These are phyloP conservation scores for Ascodesmis nigricans DNA, from an alignment of 495 filamentous ascomycete species.

Conservation along the genomic window DNA sequence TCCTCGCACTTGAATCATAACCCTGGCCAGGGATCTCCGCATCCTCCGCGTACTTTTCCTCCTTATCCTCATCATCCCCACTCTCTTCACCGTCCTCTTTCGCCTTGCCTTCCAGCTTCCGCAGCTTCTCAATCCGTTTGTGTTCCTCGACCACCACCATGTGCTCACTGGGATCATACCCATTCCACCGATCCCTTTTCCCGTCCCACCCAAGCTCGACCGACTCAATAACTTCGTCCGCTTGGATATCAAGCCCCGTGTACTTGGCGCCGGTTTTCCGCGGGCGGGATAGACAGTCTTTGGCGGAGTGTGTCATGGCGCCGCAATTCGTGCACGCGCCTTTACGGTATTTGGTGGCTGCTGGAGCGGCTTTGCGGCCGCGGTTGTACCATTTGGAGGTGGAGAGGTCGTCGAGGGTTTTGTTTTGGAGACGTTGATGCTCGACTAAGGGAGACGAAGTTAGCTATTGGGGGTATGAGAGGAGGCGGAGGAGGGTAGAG, in stretches of 20 bases:
- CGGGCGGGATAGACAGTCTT: slow-evolving; percentile 77
- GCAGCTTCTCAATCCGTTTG: slow-evolving; percentile 62
- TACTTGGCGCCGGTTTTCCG: slow-evolving; percentile 78
- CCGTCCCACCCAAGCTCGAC: slow-evolving; percentile 86
- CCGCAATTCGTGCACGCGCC: slow-evolving; percentile 97
- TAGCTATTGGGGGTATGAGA: slow-evolving; percentile 1
- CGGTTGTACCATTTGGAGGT: slow-evolving; percentile 63
- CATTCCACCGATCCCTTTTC: slow-evolving; percentile 96
- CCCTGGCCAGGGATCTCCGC: slow-evolving; percentile 92
- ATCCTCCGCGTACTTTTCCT: slow-evolving; percentile 77
- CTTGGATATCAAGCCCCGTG: slow-evolving; percentile 82
- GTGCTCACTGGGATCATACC: slow-evolving; percentile 79
- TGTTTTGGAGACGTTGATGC: slow-evolving; percentile 76
- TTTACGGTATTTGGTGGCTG: slow-evolving; percentile 90
- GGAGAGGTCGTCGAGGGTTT: slow-evolving; percentile 39
- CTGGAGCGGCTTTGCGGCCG: slow-evolving; percentile 54
- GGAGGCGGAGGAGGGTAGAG: neutral
- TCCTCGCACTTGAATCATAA: slow-evolving; percentile 27
- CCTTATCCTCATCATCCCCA: slow-evolving; percentile 34
- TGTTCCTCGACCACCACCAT: slow-evolving; percentile 67
- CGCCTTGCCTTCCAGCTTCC: slow-evolving; percentile 29
- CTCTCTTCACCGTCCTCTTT: slow-evolving; percentile 29
- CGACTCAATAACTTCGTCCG: slow-evolving; percentile 71
- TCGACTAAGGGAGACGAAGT: slow-evolving; percentile 33
- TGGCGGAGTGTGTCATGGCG: slow-evolving; percentile 84